A percentile compares a stretch with the other conserved stretches of the same genome.
These are phyloP conservation scores for Trypanosoma platydactyli DNA, from an alignment of 208 protist species.

Conservation along the genomic window DNA sequence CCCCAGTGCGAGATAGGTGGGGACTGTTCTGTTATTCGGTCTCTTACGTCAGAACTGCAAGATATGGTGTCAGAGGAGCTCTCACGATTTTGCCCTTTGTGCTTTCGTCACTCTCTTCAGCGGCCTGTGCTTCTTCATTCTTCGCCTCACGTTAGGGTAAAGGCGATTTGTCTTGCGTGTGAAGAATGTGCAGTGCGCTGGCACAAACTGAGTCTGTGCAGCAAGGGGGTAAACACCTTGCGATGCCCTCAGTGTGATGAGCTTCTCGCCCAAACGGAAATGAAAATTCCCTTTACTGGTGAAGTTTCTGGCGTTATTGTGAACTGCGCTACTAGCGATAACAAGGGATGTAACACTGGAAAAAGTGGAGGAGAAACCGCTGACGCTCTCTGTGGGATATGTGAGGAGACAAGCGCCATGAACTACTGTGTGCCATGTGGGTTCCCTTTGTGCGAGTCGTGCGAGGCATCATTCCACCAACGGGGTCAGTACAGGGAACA, in stretches of 20 bases:
- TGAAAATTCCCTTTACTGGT: background rate
- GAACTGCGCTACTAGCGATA: background rate
- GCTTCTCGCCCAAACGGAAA: background rate
- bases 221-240: background rate
- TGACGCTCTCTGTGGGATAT: slow-evolving; percentile 49
- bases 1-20: background rate
- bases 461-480: slow-evolving; percentile 46
- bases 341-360: background rate
- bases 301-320: background rate
- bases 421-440: slow-evolving; percentile 66
- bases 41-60: background rate
- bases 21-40: background rate
- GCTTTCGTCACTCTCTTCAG: background rate
- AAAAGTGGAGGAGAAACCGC: background rate
- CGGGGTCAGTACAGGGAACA: slow-evolving; percentile 64
- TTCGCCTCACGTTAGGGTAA: background rate
- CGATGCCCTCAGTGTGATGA: slow-evolving; percentile 12
- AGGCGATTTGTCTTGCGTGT: slow-evolving; percentile 1
- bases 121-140: slow-evolving; percentile 7
- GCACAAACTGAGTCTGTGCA: background rate
- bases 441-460: slow-evolving; percentile 65
- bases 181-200: slow-evolving; percentile 1
- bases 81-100: slow-evolving; percentile 4
- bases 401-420: slow-evolving; percentile 43
- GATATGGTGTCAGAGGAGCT: background rate